Evolutionary conservation across 192 early-diverging fungal genomes (phyloP).

Genomic region (Lobosporangium transversale): DNA sequence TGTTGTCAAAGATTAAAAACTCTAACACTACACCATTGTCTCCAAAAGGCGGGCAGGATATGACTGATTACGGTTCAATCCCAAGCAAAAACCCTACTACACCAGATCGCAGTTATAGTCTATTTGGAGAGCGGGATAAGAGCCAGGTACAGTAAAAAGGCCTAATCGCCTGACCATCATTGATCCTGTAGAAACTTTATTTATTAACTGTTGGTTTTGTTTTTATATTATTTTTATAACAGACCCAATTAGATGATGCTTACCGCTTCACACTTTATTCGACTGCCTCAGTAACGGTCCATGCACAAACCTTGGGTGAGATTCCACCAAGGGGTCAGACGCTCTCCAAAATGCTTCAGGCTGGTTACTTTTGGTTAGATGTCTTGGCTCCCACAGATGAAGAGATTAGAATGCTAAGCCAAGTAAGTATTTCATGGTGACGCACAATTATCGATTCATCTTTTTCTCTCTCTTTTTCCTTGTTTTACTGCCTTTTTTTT

Average conservation of each 20-base stretch:
- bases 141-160: constrained; percentile 42
- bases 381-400: constrained; percentile 66
- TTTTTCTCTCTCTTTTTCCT: no score
- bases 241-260: constrained; percentile 44
- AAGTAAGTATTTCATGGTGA: constrained; percentile 53
- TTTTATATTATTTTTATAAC: neutral
- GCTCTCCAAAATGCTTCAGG: constrained; percentile 43
- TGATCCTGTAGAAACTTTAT: no score
- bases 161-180: no score
- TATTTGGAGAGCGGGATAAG: constrained; percentile 51
- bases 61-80: constrained; percentile 33
- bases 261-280: constrained; percentile 77
- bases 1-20: constrained; percentile 34
- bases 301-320: constrained; percentile 62
- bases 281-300: constrained; percentile 67
- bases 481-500: no score
- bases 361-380: constrained; percentile 74
- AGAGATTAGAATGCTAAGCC: constrained; percentile 69
- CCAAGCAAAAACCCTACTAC: neutral
- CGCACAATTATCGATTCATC: no score
- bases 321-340: constrained; percentile 57
- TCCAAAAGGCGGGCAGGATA: constrained; percentile 14
- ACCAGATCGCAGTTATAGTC: constrained; percentile 48
- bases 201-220: neutral
- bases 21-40: constrained; percentile 4